Evolutionary conservation across 2,329 filamentous ascomycete species (phyloP), one percentile per base, ranked within the genome.

Genomic region (Ceratocystis variospora): DNA sequence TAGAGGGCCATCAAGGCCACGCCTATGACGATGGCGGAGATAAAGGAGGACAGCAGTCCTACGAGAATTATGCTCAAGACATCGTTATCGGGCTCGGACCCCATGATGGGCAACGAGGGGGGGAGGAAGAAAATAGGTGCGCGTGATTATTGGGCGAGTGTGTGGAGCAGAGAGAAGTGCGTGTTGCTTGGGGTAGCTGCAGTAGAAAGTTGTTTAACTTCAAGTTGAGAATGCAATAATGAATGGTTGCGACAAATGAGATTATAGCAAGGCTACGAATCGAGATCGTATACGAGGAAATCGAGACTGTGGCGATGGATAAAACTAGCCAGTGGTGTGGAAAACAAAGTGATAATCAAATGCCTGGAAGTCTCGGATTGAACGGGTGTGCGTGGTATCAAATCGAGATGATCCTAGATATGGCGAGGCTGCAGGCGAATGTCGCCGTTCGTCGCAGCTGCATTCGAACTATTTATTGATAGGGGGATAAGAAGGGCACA

Each of bases 1-100:
- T 94, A 96, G 73, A 96, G 83, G 72, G 90, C 76, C 46, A 64
- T 59, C 19, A 70, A 64, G 61, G 65, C 67, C 67, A 91, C 74
- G 66, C 88, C 85, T 66, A 93, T 88, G 65, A 95, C 78, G 33
- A 87, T 83, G 45, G 90, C 90, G 17, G 90, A 93, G 68, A 89
- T 90, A 76, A 96, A 90, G 45, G 91, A 91, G 37, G 90, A 94
- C 67, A 96, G 79, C 72, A 96, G 83, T 70, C 90, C 91, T 73
- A 96, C 95, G 74, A 96, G 81, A 71, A 96, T 69, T 41, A 70
- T 66, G 61, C 69, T 65, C 33, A 68, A 46, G 61, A 68, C 64
- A 55, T 69, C 68, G 48, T 64, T 67, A 19, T 68, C 61, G 17
- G 61, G 28, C 7, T 66, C 65, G 41, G 67, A 64, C n/a, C 62